Conservation (phyloP, 768 basidiomycete species). For the Leccinum variicolor region DNA sequence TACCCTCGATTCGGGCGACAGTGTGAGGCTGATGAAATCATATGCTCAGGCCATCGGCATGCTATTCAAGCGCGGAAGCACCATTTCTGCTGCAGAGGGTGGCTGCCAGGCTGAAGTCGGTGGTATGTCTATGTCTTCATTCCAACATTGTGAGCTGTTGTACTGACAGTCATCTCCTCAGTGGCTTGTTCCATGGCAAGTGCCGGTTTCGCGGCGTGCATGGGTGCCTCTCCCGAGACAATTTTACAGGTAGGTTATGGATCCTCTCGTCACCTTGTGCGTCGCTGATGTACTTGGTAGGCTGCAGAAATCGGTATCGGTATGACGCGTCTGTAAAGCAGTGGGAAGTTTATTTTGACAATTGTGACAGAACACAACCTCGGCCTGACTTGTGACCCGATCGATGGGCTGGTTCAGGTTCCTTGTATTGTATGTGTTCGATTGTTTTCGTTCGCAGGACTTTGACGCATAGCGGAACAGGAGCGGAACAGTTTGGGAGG, state of each 20-base stretch:
- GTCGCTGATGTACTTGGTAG: constrained; percentile 25
- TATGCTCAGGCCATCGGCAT: constrained; percentile 75
- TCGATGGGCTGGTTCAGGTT: constrained; percentile 90
- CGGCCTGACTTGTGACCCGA: constrained; percentile 91
- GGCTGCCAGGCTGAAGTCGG: constrained; percentile 96
- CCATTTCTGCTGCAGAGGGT: constrained; percentile 94
- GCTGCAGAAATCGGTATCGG: constrained; percentile 93
- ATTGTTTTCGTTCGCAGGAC: neutral
- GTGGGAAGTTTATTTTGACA: constrained; percentile 2
- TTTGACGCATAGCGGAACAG: constrained; percentile 31
- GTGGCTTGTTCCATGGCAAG: constrained; percentile 97
- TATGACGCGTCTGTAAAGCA: constrained; percentile 27
- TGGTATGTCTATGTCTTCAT: constrained; percentile 46
- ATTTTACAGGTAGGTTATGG: constrained; percentile 58
- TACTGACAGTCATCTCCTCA: constrained; percentile 18
- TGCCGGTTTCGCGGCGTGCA: constrained; percentile 90
- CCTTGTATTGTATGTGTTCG: constrained; percentile 75
- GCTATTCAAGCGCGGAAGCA: constrained; percentile 96
- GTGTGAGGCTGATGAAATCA: constrained; percentile 5
- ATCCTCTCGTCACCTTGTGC: neutral
- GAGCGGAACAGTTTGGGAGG: constrained; percentile 87
- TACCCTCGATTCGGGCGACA: neutral
- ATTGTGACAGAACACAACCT: constrained; percentile 67
- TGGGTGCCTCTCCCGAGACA: constrained; percentile 87
- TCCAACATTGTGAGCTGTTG: neutral